Percentiles rank a stretch among this genome's conserved stretches.
These are phyloP conservation scores for Phytophthora aleatoria DNA, from an alignment of 352 stramenopile species.

Conservation along the genomic window DNA sequence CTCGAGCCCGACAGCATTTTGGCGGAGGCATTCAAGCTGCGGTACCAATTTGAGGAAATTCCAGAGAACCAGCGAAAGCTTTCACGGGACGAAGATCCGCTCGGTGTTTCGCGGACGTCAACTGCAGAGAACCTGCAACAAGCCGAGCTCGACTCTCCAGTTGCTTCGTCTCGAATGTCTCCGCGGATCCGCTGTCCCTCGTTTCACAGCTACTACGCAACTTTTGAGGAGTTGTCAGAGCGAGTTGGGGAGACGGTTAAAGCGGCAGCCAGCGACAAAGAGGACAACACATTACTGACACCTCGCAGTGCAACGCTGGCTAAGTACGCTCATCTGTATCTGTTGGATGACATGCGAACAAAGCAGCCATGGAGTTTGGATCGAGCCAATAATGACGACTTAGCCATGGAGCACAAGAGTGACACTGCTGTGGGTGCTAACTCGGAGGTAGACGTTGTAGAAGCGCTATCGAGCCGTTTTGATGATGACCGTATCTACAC, in stretches of 20 bases:
- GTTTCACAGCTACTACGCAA: constrained; percentile 78
- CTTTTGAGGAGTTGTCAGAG: constrained; percentile 59
- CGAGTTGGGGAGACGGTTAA: constrained; percentile 13
- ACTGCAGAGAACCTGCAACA: constrained; percentile 8
- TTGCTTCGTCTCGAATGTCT: constrained; percentile 20
- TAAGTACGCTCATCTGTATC: constrained; percentile 82
- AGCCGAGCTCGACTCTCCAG: constrained; percentile 9
- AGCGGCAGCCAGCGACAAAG: constrained; percentile 4
- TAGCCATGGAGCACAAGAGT: constrained; percentile 24
- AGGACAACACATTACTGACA: constrained; percentile 36
- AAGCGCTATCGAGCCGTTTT: constrained; percentile 45
- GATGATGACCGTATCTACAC: constrained; percentile 61
- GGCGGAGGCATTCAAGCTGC: constrained; percentile 52
- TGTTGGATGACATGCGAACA: constrained; percentile 60
- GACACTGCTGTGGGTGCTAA: neutral
- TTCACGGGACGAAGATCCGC: constrained; percentile 29
- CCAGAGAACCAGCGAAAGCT: constrained; percentile 62
- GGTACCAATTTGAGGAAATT: constrained; percentile 74
- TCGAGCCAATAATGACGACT: constrained; percentile 46
- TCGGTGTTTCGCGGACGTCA: constrained; percentile 7
- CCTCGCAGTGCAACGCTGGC: constrained; percentile 70
- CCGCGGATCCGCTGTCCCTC: constrained; percentile 60
- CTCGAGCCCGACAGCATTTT: constrained; percentile 47
- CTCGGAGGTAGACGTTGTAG: constrained; percentile 20
- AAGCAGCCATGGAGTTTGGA: constrained; percentile 67